phyloP scores from a whole-genome alignment of 1,284 basidiomycete species.

The Cystobasidium slooffiae region DNA sequence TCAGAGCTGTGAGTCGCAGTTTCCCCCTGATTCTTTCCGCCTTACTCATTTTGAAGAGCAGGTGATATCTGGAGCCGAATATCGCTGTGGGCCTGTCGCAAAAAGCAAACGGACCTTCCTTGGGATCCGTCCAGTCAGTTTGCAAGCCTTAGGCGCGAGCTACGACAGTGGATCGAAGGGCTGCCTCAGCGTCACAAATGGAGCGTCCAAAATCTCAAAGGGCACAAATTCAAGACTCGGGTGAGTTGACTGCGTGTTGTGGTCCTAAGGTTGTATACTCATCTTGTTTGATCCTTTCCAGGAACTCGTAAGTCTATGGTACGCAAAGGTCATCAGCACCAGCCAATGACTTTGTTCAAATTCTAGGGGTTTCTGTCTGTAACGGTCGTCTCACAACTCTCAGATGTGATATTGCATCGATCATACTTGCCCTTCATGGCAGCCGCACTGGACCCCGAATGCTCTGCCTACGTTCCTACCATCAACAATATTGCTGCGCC shows the following conservation, averaged over 20 bases:
- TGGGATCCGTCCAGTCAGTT: constrained; percentile 7
- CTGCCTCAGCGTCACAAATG: constrained; percentile 7
- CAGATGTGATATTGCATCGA: constrained; percentile 6
- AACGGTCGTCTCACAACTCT: background rate
- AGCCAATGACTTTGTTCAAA: background rate
- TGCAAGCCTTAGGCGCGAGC: background rate
- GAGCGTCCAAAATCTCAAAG: constrained; percentile 9
- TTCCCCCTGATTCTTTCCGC: background rate
- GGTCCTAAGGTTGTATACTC: too few relatives aligned
- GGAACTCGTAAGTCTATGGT: background rate
- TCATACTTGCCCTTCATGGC: constrained; percentile 14
- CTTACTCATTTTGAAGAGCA: background rate
- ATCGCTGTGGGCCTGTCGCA: constrained; percentile 7
- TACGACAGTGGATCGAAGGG: constrained; percentile 3
- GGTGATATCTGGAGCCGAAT: constrained; percentile 17
- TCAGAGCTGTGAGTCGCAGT: background rate
- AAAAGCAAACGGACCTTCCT: background rate
- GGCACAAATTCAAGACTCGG: constrained; percentile 7
- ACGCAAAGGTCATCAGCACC: background rate
- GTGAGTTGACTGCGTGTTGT: background rate
- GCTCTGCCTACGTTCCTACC: background rate
- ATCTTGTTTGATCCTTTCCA: background rate
- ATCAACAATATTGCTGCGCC: constrained; percentile 6
- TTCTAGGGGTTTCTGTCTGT: background rate
- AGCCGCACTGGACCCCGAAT: constrained; percentile 1